Base-by-base conservation (phyloP, 768 basidiomycete species). In the Amanita molliuscula region DNA sequence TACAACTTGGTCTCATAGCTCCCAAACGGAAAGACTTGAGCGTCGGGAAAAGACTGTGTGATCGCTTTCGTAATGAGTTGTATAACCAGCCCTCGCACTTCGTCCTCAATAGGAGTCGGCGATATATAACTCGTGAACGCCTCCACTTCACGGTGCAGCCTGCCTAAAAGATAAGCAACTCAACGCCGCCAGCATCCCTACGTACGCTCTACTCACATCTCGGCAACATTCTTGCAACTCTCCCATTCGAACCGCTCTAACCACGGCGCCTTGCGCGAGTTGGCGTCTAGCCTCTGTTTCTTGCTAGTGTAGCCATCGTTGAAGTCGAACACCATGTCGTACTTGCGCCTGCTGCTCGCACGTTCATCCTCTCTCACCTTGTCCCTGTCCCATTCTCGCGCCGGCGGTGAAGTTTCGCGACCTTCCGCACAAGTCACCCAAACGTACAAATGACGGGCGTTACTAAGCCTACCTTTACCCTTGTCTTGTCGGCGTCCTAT, bases 1-100 rank as follows among this genome's bases (percentile, higher is more conserved):
- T 98, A 99, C 11, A 98, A 70, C 59, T 91, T 90, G 5, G 95
- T 98, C 61, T 88, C 82, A 63, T 83, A 95, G 61, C 87, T 91
- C 18, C 96, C 96, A 63, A 98, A 99, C 1, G 93, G 87, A 51
- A 77, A 67, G 3, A 97, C 83, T 29, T 74, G 67, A 7, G 92
- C 91, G 58, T 94, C 90, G 0, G 82, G 77, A 68, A 89, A 96
- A 8, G 70, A 62, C n/a, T 65, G 58, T 5, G 67, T 67, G 42
- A 98, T 74, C 1, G 82, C 80, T 15, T 72, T 71, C 0, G 81
- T 74, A 50, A 98, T 86, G 31, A 81, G 71, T 18, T 74, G 62
- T 16, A 97, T 81, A 6, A 87, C 72, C 31, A 86, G 75, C 15
- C 81, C 71, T 42, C 95, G 81, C 29, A 91, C 70, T 61, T 92